phyloP scores from a whole-genome alignment of 495 filamentous ascomycete genomes.

The Astrothelium macrocarpum region DNA sequence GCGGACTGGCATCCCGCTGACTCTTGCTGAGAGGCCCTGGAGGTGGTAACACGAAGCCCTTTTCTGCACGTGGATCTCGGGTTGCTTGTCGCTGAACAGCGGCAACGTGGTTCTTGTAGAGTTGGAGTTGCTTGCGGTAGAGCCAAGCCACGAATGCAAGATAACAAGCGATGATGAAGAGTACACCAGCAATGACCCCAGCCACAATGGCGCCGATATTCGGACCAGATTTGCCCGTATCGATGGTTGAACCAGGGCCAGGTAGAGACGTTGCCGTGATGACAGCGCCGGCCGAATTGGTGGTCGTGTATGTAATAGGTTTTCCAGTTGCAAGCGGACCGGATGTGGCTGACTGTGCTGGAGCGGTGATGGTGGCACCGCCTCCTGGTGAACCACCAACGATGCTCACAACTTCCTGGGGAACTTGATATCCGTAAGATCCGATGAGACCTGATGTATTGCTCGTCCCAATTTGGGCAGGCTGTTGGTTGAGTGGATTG shows the following conservation, averaged over 20 bases:
- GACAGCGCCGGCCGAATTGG: constrained; percentile 42
- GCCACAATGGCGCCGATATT: constrained; percentile 55
- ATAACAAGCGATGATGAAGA: constrained; percentile 49
- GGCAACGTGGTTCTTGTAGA: constrained; percentile 54
- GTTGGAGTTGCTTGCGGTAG: constrained; percentile 51
- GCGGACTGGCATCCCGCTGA: not conserved
- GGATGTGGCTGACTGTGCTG: constrained; percentile 50
- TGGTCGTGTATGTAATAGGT: constrained; percentile 53
- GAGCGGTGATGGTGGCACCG: constrained; percentile 57
- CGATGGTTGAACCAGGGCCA: constrained; percentile 14
- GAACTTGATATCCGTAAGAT: constrained; percentile 56
- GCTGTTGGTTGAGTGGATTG: constrained; percentile 38
- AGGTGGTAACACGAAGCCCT: constrained; percentile 23
- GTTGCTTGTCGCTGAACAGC: constrained; percentile 37
- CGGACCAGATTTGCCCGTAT: constrained; percentile 22
- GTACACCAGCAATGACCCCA: constrained; percentile 51
- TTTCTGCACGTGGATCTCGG: constrained; percentile 28
- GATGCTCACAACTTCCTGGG: constrained; percentile 46
- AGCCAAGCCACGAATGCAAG: constrained; percentile 65
- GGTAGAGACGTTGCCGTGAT: constrained; percentile 45
- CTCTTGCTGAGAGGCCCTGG: not conserved
- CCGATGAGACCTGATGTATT: constrained; percentile 40
- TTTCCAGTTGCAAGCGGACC: constrained; percentile 62
- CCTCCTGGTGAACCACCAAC: constrained; percentile 54
- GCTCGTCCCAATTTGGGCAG: constrained; percentile 33